These are phyloP conservation scores for Penicillium ochrochloron DNA, from an alignment of 495 filamentous ascomycete species.

Conservation along the genomic window DNA sequence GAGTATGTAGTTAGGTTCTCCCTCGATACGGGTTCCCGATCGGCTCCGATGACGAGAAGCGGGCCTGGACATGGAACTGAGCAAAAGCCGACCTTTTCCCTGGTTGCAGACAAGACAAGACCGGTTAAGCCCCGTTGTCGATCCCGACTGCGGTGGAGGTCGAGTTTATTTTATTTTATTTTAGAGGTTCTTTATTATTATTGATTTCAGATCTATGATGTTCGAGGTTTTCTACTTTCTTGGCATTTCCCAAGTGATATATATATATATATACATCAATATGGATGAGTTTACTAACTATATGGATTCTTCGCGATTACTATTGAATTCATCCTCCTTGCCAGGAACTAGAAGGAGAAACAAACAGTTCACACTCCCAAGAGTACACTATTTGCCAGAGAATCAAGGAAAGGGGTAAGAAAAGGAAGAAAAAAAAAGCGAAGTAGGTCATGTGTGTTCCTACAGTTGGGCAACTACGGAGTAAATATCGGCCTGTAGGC, in stretches of 20 bases:
- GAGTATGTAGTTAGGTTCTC: too few species aligned
- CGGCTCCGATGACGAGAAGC: constrained; percentile 12
- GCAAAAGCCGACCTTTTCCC: constrained; percentile 1
- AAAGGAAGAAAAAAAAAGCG: neutral
- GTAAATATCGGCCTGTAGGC: neutral
- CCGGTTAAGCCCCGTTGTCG: constrained; percentile 5
- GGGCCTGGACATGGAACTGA: constrained; percentile 4
- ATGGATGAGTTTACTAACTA: too few species aligned
- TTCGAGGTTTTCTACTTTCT: neutral
- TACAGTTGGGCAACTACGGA: neutral
- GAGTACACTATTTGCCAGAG: neutral
- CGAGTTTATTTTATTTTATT: constrained; percentile 8
- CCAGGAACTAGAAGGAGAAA: neutral
- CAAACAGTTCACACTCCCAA: neutral
- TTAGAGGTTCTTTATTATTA: too few species aligned
- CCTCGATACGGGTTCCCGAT: constrained; percentile 6
- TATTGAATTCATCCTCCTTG: neutral
- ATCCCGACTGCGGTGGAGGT: constrained; percentile 1
- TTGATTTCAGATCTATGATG: neutral
- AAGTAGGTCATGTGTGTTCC: neutral
- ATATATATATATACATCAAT: too few species aligned
- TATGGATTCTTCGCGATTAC: neutral
- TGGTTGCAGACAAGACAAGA: constrained; percentile 1
- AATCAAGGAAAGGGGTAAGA: neutral
- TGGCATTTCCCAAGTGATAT: neutral